phyloP scores from a whole-genome alignment of 345 rosid species.

The Cochlearia excelsa region DNA sequence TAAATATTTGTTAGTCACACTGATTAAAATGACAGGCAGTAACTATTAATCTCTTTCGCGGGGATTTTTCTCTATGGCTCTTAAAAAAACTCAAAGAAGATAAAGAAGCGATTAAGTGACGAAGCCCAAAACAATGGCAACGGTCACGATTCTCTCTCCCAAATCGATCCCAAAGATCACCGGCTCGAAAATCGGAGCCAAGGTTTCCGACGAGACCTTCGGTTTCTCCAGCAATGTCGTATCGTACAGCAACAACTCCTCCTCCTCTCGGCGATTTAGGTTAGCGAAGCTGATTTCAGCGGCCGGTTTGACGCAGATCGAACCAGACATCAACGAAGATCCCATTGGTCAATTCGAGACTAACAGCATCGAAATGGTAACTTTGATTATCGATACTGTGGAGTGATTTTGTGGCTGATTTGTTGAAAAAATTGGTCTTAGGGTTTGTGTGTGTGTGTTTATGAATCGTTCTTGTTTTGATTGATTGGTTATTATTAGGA shows the following conservation, averaged over 20 bases:
- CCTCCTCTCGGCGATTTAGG: constrained; percentile 18
- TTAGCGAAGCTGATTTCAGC: constrained; percentile 39
- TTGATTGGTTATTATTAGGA: constrained; percentile 40
- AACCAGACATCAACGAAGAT: constrained; percentile 89
- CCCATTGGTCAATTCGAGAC: constrained; percentile 69
- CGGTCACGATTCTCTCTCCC: constrained; percentile 44
- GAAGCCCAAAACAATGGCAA: constrained; percentile 22
- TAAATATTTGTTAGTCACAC: neutral
- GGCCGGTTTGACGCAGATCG: constrained; percentile 61
- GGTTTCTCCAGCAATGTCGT: constrained; percentile 17
- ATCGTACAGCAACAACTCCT: constrained; percentile 20
- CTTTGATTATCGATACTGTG: neutral
- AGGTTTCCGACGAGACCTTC: constrained; percentile 19
- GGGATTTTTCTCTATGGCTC: constrained; percentile 1
- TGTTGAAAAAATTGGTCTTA: no score
- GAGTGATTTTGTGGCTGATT: no score
- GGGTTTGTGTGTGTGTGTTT: no score
- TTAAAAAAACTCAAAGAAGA: constrained; percentile 22
- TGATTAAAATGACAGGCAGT: constrained; percentile 10
- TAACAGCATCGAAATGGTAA: constrained; percentile 55
- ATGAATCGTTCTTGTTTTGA: no score
- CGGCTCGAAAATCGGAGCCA: constrained; percentile 8
- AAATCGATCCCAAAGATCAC: constrained; percentile 47
- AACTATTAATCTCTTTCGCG: neutral
- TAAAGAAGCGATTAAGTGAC: constrained; percentile 1